Evolutionary conservation across 2,329 filamentous ascomycete genomes (phyloP).

Genomic region (Achaetomium macrosporum): DNA sequence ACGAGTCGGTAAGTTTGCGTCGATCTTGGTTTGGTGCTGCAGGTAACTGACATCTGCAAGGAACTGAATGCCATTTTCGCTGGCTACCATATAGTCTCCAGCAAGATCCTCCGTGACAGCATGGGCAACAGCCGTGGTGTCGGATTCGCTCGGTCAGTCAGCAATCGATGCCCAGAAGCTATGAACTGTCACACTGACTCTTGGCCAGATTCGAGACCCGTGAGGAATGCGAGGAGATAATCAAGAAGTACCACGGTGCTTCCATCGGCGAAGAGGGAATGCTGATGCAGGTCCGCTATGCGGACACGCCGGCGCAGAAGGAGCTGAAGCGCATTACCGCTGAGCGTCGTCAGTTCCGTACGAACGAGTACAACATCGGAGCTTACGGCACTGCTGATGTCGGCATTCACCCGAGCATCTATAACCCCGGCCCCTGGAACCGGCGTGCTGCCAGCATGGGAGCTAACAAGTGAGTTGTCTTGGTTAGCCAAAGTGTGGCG

Average conservation of each 20-base stretch:
- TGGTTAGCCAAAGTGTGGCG: neutral
- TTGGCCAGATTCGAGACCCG: conserved; percentile 75
- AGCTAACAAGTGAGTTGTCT: conserved; percentile 22
- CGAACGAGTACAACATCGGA: conserved; percentile 85
- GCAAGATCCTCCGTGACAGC: conserved; percentile 88
- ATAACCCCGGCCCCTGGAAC: conserved; percentile 36
- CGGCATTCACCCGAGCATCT: conserved; percentile 47
- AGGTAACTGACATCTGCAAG: conserved; percentile 35
- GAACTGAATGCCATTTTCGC: conserved; percentile 73
- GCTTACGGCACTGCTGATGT: conserved; percentile 60
- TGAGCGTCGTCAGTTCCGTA: conserved; percentile 89
- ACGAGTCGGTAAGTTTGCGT: conserved; percentile 65
- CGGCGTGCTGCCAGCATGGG: conserved; percentile 26
- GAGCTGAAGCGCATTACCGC: conserved; percentile 93
- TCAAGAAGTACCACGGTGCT: conserved; percentile 78
- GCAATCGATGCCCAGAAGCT: too few species aligned
- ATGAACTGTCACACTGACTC: conserved; percentile 20
- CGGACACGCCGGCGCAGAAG: conserved; percentile 95
- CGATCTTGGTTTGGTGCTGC: neutral
- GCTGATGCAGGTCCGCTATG: conserved; percentile 89
- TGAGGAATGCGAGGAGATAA: conserved; percentile 84
- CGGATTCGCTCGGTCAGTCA: conserved; percentile 85
- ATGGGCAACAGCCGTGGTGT: conserved; percentile 93
- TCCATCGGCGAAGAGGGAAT: conserved; percentile 71
- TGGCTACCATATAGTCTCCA: conserved; percentile 79